phyloP scores from a whole-genome alignment of 2,329 filamentous ascomycete species.

The Aspergillus spinulosporus region DNA sequence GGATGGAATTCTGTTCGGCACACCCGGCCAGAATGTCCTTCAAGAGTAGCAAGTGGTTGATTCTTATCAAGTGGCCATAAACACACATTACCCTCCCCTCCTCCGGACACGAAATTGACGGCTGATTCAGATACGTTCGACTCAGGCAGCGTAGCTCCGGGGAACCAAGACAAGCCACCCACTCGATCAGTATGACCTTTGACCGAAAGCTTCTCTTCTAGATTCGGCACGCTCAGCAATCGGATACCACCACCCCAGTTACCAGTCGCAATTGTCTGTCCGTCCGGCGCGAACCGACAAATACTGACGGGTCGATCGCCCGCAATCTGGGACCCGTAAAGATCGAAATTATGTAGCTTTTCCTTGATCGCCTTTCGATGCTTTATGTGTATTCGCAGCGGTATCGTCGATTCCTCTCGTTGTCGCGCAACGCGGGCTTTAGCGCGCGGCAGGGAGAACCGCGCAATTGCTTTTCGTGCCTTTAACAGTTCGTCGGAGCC shows the following conservation, averaged over 20 bases:
- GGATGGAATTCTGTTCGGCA: constrained; percentile 94
- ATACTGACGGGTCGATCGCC: constrained; percentile 90
- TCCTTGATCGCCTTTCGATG: constrained; percentile 89
- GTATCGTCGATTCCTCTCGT: constrained; percentile 76
- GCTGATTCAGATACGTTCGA: constrained; percentile 69
- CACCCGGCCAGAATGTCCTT: constrained; percentile 82
- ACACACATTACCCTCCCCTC: constrained; percentile 82
- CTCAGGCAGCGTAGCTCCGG: constrained; percentile 72
- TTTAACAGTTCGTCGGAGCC: constrained; percentile 73
- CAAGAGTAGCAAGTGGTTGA: constrained; percentile 76
- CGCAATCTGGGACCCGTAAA: constrained; percentile 90
- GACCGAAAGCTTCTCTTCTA: constrained; percentile 73
- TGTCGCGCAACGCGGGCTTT: constrained; percentile 75
- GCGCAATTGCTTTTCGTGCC: constrained; percentile 75
- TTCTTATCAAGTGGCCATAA: constrained; percentile 88
- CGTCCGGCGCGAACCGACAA: constrained; percentile 83
- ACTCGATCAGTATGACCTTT: constrained; percentile 87
- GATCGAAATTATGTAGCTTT: constrained; percentile 75
- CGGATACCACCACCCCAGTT: constrained; percentile 93
- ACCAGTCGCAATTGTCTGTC: constrained; percentile 79
- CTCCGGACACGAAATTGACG: constrained; percentile 86
- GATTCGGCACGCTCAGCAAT: constrained; percentile 76
- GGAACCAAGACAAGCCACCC: constrained; percentile 87
- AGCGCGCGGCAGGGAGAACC: constrained; percentile 79
- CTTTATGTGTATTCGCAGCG: constrained; percentile 85